Conservation (phyloP, 139 green algal species). For the Zygnema circumcarinatum region DNA sequence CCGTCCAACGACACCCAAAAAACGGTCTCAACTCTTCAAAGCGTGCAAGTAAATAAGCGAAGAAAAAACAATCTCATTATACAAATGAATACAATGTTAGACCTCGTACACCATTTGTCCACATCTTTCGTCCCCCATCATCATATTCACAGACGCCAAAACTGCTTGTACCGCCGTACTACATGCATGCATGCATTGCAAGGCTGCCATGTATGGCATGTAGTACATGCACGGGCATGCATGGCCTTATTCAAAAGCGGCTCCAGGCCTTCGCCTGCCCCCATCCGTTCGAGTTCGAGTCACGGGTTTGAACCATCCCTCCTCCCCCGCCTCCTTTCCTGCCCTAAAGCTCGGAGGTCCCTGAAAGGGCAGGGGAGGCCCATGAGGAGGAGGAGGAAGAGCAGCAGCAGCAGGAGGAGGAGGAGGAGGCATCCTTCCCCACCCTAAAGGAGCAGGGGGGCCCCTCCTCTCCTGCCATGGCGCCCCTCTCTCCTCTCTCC, state of each 20-base stretch:
- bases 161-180: too few relatives aligned
- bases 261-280: background rate
- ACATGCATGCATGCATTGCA: background rate
- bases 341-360: background rate
- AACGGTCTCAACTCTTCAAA: too few relatives aligned
- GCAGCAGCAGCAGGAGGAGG: too few relatives aligned
- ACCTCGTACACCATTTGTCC: background rate
- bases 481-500: background rate
- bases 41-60: too few relatives aligned
- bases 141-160: too few relatives aligned
- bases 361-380: background rate
- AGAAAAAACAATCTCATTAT: too few relatives aligned
- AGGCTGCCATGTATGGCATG: background rate
- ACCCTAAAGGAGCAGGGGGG: background rate
- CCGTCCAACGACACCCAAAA: too few relatives aligned
- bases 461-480: background rate
- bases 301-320: background rate
- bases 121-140: background rate
- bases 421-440: background rate
- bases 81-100: background rate
- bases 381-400: background rate
- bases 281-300: background rate
- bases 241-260: background rate
- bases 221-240: background rate
- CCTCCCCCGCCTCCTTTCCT: background rate